Conservation (phyloP, 768 basidiomycete species). For the Mycena filopes region DNA sequence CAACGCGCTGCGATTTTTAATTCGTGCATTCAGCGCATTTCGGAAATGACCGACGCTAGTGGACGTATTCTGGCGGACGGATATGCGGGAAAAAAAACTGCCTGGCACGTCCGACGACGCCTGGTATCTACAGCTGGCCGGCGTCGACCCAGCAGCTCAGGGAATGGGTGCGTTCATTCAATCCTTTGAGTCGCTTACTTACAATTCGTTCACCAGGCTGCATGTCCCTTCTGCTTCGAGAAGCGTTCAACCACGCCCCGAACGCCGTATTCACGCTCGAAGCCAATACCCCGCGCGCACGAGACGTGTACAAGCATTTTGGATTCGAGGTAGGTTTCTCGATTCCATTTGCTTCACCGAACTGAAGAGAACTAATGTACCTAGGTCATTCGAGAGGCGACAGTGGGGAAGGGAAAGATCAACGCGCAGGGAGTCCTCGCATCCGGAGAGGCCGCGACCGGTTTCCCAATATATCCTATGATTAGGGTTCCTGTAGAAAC, state of each 20-base stretch:
- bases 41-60: not conserved
- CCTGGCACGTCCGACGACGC: constrained; percentile 18
- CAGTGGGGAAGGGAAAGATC: constrained; percentile 1
- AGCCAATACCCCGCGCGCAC: constrained; percentile 8
- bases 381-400: constrained; percentile 4
- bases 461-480: constrained; percentile 12
- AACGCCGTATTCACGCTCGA: constrained; percentile 15
- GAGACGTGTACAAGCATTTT: constrained; percentile 21
- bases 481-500: not conserved
- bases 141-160: constrained; percentile 24
- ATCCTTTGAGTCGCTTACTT: not conserved
- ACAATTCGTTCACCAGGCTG: not conserved
- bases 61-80: not conserved
- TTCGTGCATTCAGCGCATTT: constrained; percentile 4
- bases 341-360: too few relatives aligned
- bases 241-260: constrained; percentile 22
- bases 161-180: constrained; percentile 17
- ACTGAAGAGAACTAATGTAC: too few relatives aligned
- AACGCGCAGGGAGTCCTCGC: not conserved
- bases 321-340: constrained; percentile 32
- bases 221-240: constrained; percentile 21
- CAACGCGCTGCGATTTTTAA: too few relatives aligned
- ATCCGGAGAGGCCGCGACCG: not conserved
- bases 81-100: constrained; percentile 3
- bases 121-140: constrained; percentile 21